Evolutionary conservation across 768 basidiomycete genomes (phyloP), one percentile per base, ranked within the genome.

Genomic region (Termitomyces sp.): DNA sequence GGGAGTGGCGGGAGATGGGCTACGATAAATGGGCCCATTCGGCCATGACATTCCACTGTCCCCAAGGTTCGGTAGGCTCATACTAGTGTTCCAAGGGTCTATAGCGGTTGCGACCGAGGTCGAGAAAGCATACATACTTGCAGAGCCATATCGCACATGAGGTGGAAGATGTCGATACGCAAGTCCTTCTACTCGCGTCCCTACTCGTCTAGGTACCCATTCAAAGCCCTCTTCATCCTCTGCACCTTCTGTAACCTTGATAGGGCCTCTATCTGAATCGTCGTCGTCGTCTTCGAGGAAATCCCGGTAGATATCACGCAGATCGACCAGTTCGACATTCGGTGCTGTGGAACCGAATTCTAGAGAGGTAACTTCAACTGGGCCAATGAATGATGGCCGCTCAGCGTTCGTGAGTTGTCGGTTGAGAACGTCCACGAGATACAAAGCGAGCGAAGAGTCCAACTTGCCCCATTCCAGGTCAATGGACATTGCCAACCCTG

Each of bases 351-450:
- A 82, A 32, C 97, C 97, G 70, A 99, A 95, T 55, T 93, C 90
- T 53, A 98, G 80, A 3, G 86, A 84, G 1, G 85, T 87, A 53
- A 98, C 84, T 56, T 87, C 81, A 56, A 98, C 83, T 14, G 95
- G 93, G 2, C 97, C 97, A 37, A 99, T 90, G 69, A 95, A 98
- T 10, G 93, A 93, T 0, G 96, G 97, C n/a, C 91, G 74, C 32
- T 82, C 71, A 2, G 86, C 82, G 47, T 71, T 78, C 6, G 78
- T 65, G 22, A 99, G 86, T 55, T 92, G 88, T 55, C 75, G 74
- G 73, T 97, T 94, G 64, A 99, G 85, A 45, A 87, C 65, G 38
- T 82, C 77, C 55, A 94, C 80, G 55, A 95, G 78, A 30, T 77
- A 78, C 17, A 74, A 74, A 8, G 93, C 80, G 11, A 97, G 80